phyloP scores from a whole-genome alignment of 305 asterid species.

The Euphrasia arctica region DNA sequence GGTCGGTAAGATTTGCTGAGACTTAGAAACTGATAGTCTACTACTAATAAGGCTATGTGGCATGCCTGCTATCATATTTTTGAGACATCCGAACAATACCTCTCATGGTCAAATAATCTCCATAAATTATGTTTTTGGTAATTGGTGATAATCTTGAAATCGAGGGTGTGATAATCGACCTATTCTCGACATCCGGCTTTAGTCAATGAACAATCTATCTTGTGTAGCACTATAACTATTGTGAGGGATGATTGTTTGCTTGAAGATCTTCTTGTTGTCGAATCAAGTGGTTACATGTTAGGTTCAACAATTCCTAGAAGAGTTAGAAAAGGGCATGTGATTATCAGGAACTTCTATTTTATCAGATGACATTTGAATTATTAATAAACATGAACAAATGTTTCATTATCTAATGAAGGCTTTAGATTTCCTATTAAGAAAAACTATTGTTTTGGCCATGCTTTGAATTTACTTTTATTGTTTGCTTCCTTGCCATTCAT shows the following conservation, averaged over 20 bases:
- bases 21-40: slow-evolving; percentile 77
- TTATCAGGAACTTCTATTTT: slow-evolving; percentile 16
- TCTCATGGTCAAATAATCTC: slow-evolving; percentile 43
- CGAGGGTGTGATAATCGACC: neutral
- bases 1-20: slow-evolving; percentile 99
- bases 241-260: slow-evolving; percentile 16
- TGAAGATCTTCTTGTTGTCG: slow-evolving; percentile 22
- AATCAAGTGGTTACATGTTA: slow-evolving; percentile 16
- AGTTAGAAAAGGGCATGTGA: slow-evolving; percentile 9
- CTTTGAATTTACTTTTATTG: slow-evolving; percentile 8
- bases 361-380: slow-evolving; percentile 1
- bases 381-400: neutral
- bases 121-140: slow-evolving; percentile 33
- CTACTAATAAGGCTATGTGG: slow-evolving; percentile 63
- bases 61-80: slow-evolving; percentile 58
- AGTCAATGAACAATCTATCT: slow-evolving; percentile 1
- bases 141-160: slow-evolving; percentile 17
- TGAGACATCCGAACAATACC: slow-evolving; percentile 49
- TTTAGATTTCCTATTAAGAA: slow-evolving; percentile 10
- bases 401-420: slow-evolving; percentile 18
- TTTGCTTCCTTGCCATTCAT: slow-evolving; percentile 1
- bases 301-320: slow-evolving; percentile 17
- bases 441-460: slow-evolving; percentile 11
- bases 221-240: slow-evolving; percentile 17
- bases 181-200: too few relatives aligned